Conservation (phyloP, 1,284 basidiomycete species). For the Fomitopsis betulina region DNA sequence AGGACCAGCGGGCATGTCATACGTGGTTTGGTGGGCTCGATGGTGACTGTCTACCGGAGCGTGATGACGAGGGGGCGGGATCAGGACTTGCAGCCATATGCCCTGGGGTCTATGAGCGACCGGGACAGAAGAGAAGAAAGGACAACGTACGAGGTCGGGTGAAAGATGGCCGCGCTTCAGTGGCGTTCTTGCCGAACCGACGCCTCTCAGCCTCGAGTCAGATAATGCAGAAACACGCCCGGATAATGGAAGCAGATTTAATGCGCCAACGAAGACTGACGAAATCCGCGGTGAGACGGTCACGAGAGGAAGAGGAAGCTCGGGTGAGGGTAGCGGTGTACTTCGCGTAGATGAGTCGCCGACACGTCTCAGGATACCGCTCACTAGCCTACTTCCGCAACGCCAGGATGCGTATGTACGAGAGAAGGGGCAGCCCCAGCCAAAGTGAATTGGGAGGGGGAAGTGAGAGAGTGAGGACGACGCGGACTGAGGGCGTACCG, state of each 20-base stretch:
- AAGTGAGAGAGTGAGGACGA: conserved; percentile 17
- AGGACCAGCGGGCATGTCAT: conserved; percentile 15
- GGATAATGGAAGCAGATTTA: conserved; percentile 3
- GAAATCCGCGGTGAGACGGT: not conserved
- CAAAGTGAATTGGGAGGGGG: conserved; percentile 17
- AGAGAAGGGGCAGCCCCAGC: conserved; percentile 4
- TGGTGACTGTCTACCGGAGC: conserved; percentile 58
- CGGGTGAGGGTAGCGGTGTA: not conserved
- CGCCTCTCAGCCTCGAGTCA: conserved; percentile 1
- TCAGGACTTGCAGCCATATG: conserved; percentile 33
- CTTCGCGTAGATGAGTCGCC: not conserved
- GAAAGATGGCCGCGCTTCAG: conserved; percentile 3
- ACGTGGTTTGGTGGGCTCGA: conserved; percentile 53
- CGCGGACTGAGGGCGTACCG: conserved; percentile 16
- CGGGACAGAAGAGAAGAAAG: not conserved
- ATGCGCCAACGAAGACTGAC: not conserved
- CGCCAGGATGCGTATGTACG: not conserved
- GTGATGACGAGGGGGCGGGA: conserved; percentile 54
- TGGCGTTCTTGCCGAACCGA: not conserved
- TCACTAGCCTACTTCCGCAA: conserved; percentile 12
- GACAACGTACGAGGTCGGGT: conserved; percentile 4
- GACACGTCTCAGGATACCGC: conserved; percentile 1
- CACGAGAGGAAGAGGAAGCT: not conserved
- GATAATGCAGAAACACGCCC: not conserved
- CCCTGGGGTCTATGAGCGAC: conserved; percentile 12